phyloP scores from a whole-genome alignment of 768 basidiomycete genomes.

The Astraeus odoratus region DNA sequence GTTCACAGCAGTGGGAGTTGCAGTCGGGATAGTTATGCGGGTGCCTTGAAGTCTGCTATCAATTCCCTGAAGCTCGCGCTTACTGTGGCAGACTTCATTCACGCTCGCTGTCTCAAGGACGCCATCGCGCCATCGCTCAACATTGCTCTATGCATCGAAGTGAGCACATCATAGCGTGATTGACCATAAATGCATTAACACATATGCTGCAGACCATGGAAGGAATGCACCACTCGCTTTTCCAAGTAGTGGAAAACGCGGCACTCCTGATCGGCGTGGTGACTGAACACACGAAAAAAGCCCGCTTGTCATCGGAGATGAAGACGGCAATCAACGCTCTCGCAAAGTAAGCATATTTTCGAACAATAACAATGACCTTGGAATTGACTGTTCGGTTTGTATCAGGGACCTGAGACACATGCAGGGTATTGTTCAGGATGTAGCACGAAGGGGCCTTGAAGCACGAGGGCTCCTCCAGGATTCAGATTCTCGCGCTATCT shows the following conservation, averaged over 20 bases:
- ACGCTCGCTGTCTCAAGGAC: background rate
- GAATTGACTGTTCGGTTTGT: background rate
- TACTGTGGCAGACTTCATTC: background rate
- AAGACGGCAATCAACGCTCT: background rate
- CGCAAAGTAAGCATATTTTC: background rate
- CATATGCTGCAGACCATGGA: background rate
- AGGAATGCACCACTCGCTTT: background rate
- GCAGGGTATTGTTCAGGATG: background rate
- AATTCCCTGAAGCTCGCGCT: background rate
- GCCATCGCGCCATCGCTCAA: background rate
- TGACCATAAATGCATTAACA: background rate
- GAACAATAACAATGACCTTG: background rate
- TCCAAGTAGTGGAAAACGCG: background rate
- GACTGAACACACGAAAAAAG: background rate
- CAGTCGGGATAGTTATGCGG: background rate
- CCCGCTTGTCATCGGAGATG: background rate
- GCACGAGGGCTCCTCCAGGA: background rate
- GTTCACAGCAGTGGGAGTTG: background rate
- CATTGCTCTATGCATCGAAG: background rate
- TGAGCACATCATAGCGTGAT: background rate
- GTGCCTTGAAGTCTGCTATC: background rate
- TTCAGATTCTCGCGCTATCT: background rate
- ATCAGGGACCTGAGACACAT: background rate
- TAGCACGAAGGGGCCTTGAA: background rate
- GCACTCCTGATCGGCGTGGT: background rate